A percentile compares a stretch with the other conserved stretches of the same genome.
Evolutionary conservation across 768 basidiomycete genomes (phyloP).

Genomic region (Amanita rubescens): DNA sequence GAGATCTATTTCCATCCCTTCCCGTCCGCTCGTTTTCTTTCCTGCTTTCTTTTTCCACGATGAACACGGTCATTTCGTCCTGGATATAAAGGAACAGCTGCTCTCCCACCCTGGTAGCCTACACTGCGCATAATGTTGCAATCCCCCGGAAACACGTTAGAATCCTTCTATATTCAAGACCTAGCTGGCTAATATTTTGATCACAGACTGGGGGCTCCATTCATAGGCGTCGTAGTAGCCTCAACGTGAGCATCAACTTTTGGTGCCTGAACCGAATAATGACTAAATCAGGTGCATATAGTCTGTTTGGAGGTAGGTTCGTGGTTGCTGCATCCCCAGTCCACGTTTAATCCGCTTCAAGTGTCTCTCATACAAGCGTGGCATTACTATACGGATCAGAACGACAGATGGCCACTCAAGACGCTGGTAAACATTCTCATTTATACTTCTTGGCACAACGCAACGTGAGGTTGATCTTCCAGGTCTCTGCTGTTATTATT

Average conservation of each 20-base stretch:
- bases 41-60: too few relatives aligned
- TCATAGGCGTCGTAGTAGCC: slow-evolving; percentile 42
- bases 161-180: neutral
- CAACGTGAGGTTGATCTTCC: neutral
- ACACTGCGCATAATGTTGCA: slow-evolving; percentile 1
- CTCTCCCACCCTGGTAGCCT: neutral
- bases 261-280: neutral
- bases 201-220: slow-evolving; percentile 40
- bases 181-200: neutral
- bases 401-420: slow-evolving; percentile 42
- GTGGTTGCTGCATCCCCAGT: neutral
- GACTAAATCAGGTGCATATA: slow-evolving; percentile 13
- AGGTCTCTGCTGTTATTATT: slow-evolving; percentile 44
- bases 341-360: slow-evolving; percentile 14
- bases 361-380: slow-evolving; percentile 50
- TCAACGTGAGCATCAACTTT: slow-evolving; percentile 31
- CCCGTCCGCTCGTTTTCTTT: too few relatives aligned
- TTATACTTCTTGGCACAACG: slow-evolving; percentile 28
- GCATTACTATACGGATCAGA: slow-evolving; percentile 46
- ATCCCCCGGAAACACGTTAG: slow-evolving; percentile 27
- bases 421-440: slow-evolving; percentile 30
- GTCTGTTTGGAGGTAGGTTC: slow-evolving; percentile 42
- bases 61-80: too few relatives aligned
- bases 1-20: too few relatives aligned
- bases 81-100: too few relatives aligned